These are phyloP conservation scores for Orychophragmus violaceus DNA, from an alignment of 345 rosid species.

Conservation along the genomic window DNA sequence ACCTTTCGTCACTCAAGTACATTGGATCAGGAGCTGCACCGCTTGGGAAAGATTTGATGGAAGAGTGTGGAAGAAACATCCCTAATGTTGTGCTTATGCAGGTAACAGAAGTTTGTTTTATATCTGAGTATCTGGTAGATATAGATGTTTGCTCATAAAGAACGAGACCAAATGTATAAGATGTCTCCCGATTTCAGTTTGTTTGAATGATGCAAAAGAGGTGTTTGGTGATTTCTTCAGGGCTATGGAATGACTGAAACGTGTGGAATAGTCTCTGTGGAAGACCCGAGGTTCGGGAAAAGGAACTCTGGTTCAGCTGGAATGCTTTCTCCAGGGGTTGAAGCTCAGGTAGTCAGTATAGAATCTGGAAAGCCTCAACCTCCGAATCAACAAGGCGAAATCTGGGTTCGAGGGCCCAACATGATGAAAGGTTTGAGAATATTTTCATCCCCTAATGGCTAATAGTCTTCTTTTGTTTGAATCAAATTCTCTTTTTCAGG, in stretches of 20 bases:
- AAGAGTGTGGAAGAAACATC: conserved; percentile 58
- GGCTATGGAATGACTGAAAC: conserved; percentile 96
- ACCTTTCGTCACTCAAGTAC: conserved; percentile 59
- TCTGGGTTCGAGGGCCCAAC: conserved; percentile 88
- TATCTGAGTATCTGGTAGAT: conserved; percentile 25
- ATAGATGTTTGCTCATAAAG: background rate
- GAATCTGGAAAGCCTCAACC: conserved; percentile 61
- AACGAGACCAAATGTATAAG: background rate
- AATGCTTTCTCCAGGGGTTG: conserved; percentile 59
- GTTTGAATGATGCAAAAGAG: background rate
- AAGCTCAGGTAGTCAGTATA: conserved; percentile 57
- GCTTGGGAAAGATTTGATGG: conserved; percentile 82
- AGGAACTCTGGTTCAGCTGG: conserved; percentile 70
- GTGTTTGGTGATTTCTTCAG: conserved; percentile 35
- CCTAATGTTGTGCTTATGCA: conserved; percentile 49
- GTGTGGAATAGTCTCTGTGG: conserved; percentile 53
- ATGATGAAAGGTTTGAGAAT: conserved; percentile 66
- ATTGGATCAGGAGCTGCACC: conserved; percentile 92
- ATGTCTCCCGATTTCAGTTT: background rate
- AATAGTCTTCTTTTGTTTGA: too few relatives aligned
- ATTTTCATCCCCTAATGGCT: too few relatives aligned
- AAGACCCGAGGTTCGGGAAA: conserved; percentile 40
- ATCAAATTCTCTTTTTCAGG: conserved; percentile 44
- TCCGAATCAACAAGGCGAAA: conserved; percentile 73
- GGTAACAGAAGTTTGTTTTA: conserved; percentile 44